Percentiles rank a stretch among this genome's conserved stretches.
Conservation (phyloP, 805 yeast species). For the Metschnikowia bowlesiae region DNA sequence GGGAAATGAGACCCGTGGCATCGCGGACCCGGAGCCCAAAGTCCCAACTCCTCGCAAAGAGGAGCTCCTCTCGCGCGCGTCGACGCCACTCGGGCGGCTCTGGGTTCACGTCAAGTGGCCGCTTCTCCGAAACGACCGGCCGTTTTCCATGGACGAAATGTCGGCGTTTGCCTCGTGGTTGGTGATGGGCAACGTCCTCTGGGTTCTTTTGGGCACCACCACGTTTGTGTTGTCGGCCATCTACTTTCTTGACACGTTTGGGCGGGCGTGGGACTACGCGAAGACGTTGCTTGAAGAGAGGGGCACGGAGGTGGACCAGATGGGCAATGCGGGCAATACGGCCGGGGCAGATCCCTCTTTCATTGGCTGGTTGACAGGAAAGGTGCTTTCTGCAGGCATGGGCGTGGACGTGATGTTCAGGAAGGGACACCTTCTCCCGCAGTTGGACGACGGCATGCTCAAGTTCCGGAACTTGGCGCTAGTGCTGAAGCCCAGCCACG, state of each 20-base stretch:
- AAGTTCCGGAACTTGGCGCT: conserved; percentile 37
- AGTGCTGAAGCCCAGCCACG: conserved; percentile 1
- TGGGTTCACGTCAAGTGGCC: conserved; percentile 45
- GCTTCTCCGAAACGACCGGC: conserved; percentile 43
- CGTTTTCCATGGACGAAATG: conserved; percentile 47
- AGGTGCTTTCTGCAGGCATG: conserved; percentile 37
- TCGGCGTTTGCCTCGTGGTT: conserved; percentile 56
- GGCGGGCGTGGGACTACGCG: conserved; percentile 14
- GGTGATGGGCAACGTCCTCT: conserved; percentile 52
- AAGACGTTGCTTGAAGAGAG: background rate
- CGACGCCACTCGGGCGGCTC: conserved; percentile 27
- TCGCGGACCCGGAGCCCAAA: too few relatives aligned
- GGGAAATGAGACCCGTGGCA: too few relatives aligned
- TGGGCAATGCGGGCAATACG: background rate
- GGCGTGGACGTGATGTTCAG: conserved; percentile 36
- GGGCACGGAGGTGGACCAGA: background rate
- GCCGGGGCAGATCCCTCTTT: conserved; percentile 16
- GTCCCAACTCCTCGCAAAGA: conserved; percentile 1
- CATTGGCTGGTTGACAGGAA: conserved; percentile 30
- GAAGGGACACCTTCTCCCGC: conserved; percentile 37
- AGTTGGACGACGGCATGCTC: conserved; percentile 48
- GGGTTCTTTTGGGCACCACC: conserved; percentile 55
- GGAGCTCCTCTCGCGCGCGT: conserved; percentile 26
- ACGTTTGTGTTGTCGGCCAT: conserved; percentile 48
- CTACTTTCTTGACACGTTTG: conserved; percentile 39